Conservation (phyloP, 2,329 filamentous ascomycete genomes). For the Phaeosphaeria sp. region DNA sequence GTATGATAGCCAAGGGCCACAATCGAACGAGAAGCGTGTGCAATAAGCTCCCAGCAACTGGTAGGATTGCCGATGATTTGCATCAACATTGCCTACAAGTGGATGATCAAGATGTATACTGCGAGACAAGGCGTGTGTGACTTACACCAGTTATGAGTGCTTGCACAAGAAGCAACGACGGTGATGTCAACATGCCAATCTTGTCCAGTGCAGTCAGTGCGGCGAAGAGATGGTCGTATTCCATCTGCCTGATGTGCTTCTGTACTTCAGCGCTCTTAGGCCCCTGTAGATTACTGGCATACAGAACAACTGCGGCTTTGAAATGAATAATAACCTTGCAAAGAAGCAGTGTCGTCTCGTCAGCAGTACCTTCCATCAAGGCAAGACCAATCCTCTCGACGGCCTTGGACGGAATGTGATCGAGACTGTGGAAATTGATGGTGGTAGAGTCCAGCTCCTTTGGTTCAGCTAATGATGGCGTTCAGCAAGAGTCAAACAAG, state of each 20-base stretch:
- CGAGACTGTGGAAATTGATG: slow-evolving; percentile 31
- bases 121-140: not conserved
- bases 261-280: slow-evolving; percentile 30
- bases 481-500: not conserved
- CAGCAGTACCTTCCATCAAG: slow-evolving; percentile 35
- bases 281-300: slow-evolving; percentile 30
- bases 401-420: slow-evolving; percentile 39
- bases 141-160: slow-evolving; percentile 39
- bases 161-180: slow-evolving; percentile 37
- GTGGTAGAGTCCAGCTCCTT: slow-evolving; percentile 16
- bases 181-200: slow-evolving; percentile 34
- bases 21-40: slow-evolving; percentile 39
- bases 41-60: slow-evolving; percentile 39
- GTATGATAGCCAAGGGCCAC: slow-evolving; percentile 42
- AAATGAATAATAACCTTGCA: slow-evolving; percentile 43
- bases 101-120: not conserved
- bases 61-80: slow-evolving; percentile 43
- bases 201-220: slow-evolving; percentile 38
- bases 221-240: slow-evolving; percentile 36
- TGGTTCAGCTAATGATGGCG: slow-evolving; percentile 20
- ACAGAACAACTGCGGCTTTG: slow-evolving; percentile 33
- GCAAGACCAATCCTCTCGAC: slow-evolving; percentile 38
- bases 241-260: slow-evolving; percentile 33
- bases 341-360: slow-evolving; percentile 35
- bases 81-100: slow-evolving; percentile 36